Evolutionary conservation across 495 filamentous ascomycete species (phyloP), one percentile per base, ranked within the genome.

Genomic region (Friedmanniomyces simplex): DNA sequence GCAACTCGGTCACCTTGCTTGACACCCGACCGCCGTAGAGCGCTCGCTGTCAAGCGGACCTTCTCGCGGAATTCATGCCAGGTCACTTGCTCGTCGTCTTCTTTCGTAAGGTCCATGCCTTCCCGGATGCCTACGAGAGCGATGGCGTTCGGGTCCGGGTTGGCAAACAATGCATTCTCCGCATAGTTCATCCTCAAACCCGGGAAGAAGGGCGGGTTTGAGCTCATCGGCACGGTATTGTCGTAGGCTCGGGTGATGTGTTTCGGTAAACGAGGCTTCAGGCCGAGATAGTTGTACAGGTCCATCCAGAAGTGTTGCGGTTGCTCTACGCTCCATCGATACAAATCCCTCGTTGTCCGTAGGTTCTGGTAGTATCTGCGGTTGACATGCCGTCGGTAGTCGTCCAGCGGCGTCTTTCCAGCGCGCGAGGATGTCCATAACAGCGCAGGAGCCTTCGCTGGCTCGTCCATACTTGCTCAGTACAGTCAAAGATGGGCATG

Each of bases 81-180:
- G 18, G 81, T 87, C 22, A 87, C 63, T 60, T 80, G 64, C 34
- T 77, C 69, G 3, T 76, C 67, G 53, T 82, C 77, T 0, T 73
- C 73, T 11, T 66, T 76, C 5, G n/a, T 25, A 0, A 63, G 49
- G 36, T 63, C 61, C 48, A 57, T 52, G 21, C 85, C 86, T 71
- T 93, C 88, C 28, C 86, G 78, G 14, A 89, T 75, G 63, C 85
- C 81, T 20, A 82, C 86, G 30, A 85, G 54, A 30, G 84, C 86
- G 36, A 87, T 72, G 63, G 83, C 87, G 47, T 68, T 65, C 1
- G 68, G 54, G n/a, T 69, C 62, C 28, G 61, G 61, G 20, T 72
- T 68, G 20, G 77, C 72, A 68, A 72, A 85, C 22, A 85, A 70
- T 34, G 82, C 66, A 64, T 86, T 86, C 70, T 87, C 84, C 43